Evolutionary conservation across 2,329 filamentous ascomycete genomes (phyloP), one percentile per base, ranked within the genome.

Genomic region (Fusarium hainanense): DNA sequence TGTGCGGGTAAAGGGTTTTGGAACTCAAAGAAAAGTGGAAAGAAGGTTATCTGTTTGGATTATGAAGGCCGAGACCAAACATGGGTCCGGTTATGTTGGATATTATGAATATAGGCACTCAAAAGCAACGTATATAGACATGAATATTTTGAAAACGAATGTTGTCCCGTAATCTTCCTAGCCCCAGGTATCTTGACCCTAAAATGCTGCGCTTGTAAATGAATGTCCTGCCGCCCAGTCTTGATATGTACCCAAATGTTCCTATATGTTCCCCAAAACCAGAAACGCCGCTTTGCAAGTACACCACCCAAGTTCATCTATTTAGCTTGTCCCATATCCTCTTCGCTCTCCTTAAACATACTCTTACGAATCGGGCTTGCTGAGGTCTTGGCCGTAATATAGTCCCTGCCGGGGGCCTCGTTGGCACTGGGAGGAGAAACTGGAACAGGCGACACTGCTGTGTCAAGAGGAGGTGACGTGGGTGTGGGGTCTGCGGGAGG

Each of bases 281-380:
- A 25, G 59, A 65, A 73, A 76, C 69, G 67, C 75, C 71, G 28
- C 59, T 27, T 44, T 57, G 27, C 32, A 8, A 58, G 40, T 30
- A 52, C 30, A 28, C 25, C 4, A 20, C n/a, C 12, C n/a, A 52
- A 52, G 25, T 18, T 48, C 4, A 27, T 25, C 68, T 56, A 68
- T 52, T 65, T 69, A 25, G 55, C 40, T 58, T 75, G 71, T 12
- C 72, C 76, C 74, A 81, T 76, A 70, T 84, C 82, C 42, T 83
- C 81, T 28, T 77, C 75, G n/a, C 77, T 79, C 70, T 83, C 82
- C 9, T 76, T 73, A 43, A 84, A 84, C 41, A 82, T 78, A 28
- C 82, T 83, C 74, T 76, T 80, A 54, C 82, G 74, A n/a, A 77
- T 47, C 7, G 76, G 73, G 47, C 69, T 74, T 10, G 73, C 54